phyloP scores from a whole-genome alignment of 768 basidiomycete genomes.

The Candolleomyces eurysporus region DNA sequence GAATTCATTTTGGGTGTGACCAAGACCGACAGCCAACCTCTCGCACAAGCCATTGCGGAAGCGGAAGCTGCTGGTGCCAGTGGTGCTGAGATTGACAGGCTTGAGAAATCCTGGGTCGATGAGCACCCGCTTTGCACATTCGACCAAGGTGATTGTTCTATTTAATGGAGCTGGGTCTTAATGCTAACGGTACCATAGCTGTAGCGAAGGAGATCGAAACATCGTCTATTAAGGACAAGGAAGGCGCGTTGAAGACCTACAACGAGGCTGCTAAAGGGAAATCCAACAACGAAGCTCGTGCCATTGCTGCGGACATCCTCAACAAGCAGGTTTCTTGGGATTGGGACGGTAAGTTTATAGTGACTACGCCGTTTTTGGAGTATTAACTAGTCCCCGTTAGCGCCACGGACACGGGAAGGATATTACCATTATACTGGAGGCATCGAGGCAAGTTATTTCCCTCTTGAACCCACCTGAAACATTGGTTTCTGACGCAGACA shows the following conservation, averaged over 20 bases:
- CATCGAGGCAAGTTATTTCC: conserved; percentile 46
- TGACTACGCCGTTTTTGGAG: not conserved
- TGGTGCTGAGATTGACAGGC: conserved; percentile 65
- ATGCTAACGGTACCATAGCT: conserved; percentile 42
- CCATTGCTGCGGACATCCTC: conserved; percentile 70
- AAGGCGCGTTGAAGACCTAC: conserved; percentile 57
- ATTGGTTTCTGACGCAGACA: not conserved
- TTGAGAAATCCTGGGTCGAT: conserved; percentile 77
- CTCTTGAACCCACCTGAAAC: not conserved
- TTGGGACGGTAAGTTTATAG: conserved; percentile 69
- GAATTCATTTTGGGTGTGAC: conserved; percentile 70
- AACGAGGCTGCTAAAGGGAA: conserved; percentile 55
- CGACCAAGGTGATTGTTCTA: conserved; percentile 60
- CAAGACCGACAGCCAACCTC: conserved; percentile 41
- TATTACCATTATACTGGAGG: conserved; percentile 88
- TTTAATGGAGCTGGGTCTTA: not conserved
- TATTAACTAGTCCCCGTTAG: conserved; percentile 33
- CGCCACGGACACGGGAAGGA: conserved; percentile 86
- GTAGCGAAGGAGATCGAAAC: conserved; percentile 55
- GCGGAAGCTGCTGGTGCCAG: conserved; percentile 63
- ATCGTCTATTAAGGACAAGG: conserved; percentile 52
- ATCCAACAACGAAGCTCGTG: conserved; percentile 71
- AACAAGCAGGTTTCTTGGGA: conserved; percentile 80
- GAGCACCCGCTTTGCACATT: conserved; percentile 76
- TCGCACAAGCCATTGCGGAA: conserved; percentile 68